These are phyloP conservation scores for Xylariaceae sp. DNA, from an alignment of 2,329 filamentous ascomycete genomes.

Conservation along the genomic window DNA sequence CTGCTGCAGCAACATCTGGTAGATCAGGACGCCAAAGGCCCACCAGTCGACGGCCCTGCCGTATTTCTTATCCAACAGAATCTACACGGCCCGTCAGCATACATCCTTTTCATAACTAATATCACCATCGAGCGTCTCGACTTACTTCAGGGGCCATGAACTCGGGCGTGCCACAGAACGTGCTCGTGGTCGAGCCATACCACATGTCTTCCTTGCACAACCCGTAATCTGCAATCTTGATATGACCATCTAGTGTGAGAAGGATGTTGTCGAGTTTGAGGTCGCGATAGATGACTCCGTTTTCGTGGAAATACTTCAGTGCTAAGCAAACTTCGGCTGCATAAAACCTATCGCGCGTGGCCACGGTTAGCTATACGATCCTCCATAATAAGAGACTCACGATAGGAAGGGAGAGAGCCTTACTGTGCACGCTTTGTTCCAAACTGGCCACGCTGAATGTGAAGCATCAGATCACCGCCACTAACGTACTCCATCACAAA, in stretches of 20 bases:
- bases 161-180: constrained; percentile 98
- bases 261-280: constrained; percentile 91
- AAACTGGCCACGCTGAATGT: constrained; percentile 95
- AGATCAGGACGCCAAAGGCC: constrained; percentile 98
- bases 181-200: constrained; percentile 94
- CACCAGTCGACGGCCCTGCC: constrained; percentile 98
- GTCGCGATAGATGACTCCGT: constrained; percentile 97
- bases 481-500: constrained; percentile 99
- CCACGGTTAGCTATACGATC: constrained; percentile 8
- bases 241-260: constrained; percentile 88
- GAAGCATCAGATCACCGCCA: constrained; percentile 96
- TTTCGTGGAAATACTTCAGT: constrained; percentile 98
- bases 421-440: constrained; percentile 93
- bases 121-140: constrained; percentile 1
- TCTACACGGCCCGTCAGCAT: constrained; percentile 50
- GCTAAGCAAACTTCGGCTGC: constrained; percentile 95
- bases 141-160: constrained; percentile 97
- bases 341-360: constrained; percentile 63
- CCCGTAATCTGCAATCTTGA: constrained; percentile 98
- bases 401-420: constrained; percentile 33
- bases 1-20: constrained; percentile 98
- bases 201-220: constrained; percentile 99
- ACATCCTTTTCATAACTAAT: not conserved
- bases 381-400: not conserved
- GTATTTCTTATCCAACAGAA: constrained; percentile 96